A percentile compares a stretch with the other conserved stretches of the same genome.
Conservation (phyloP, 208 protist genomes). For the Tritrichomonas musculus region DNA sequence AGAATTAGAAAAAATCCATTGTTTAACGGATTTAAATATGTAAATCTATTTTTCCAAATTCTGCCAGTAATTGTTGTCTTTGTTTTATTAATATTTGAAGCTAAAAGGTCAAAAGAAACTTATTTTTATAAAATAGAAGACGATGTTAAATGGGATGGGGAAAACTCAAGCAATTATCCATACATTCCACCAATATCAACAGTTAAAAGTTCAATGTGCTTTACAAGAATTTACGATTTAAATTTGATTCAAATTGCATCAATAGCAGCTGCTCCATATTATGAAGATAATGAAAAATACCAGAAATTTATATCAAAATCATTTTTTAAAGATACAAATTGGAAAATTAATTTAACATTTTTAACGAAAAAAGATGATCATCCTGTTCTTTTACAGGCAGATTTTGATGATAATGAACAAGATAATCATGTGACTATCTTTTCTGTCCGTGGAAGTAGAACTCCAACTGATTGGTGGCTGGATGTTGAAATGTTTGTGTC, state of each 20-base stretch:
- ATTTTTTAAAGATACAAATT: background rate
- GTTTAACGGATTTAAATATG: no score
- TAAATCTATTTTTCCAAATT: no score
- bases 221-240: background rate
- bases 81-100: no score
- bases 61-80: no score
- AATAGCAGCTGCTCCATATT: background rate
- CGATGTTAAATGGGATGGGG: no score
- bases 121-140: no score
- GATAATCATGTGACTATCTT: background rate
- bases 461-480: background rate
- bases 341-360: background rate
- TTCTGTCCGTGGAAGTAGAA: background rate
- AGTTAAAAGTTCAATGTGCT: background rate
- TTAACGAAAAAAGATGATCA: background rate
- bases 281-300: background rate
- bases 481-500: background rate
- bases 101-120: no score
- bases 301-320: background rate
- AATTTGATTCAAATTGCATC: background rate
- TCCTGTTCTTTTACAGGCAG: background rate
- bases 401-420: background rate
- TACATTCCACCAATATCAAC: no score
- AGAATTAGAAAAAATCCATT: no score
- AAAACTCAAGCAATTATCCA: no score